phyloP scores from a whole-genome alignment of 164 flowering plant species.

The grape (Vitis vinifera) region DNA sequence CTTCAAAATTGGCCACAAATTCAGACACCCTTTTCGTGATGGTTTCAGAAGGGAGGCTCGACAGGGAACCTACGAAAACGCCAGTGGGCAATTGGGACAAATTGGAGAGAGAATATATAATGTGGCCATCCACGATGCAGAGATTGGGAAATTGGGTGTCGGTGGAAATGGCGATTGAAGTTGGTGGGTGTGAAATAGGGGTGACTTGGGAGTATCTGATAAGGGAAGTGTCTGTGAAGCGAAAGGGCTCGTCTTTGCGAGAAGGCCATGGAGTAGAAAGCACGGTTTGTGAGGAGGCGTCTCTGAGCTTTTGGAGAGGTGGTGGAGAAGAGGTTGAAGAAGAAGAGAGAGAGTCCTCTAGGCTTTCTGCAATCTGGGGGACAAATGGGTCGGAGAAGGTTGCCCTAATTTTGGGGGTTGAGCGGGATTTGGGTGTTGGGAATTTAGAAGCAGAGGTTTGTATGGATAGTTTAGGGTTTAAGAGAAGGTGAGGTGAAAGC shows the following conservation, averaged over 20 bases:
- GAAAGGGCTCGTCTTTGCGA: constrained; percentile 74
- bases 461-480: not conserved
- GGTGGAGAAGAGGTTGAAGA: constrained; percentile 20
- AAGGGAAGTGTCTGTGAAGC: constrained; percentile 82
- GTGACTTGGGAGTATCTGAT: constrained; percentile 52
- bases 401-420: constrained; percentile 14
- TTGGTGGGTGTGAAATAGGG: constrained; percentile 39
- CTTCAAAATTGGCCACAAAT: constrained; percentile 34
- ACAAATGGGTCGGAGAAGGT: constrained; percentile 79
- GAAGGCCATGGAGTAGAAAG: constrained; percentile 86
- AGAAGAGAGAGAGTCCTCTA: constrained; percentile 66
- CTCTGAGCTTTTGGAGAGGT: constrained; percentile 66
- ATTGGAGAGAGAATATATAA: constrained; percentile 31
- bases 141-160: constrained; percentile 45
- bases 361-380: constrained; percentile 77
- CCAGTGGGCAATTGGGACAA: constrained; percentile 45
- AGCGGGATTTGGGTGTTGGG: constrained; percentile 18
- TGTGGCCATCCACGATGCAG: constrained; percentile 60
- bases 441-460: not conserved
- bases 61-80: constrained; percentile 63
- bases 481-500: not conserved
- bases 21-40: constrained; percentile 42
- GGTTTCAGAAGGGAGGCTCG: constrained; percentile 25
- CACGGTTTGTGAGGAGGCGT: constrained; percentile 58
- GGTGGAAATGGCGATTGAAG: constrained; percentile 4